Evolutionary conservation across 2,329 filamentous ascomycete genomes (phyloP).

Genomic region (Sporothrix curviconia): DNA sequence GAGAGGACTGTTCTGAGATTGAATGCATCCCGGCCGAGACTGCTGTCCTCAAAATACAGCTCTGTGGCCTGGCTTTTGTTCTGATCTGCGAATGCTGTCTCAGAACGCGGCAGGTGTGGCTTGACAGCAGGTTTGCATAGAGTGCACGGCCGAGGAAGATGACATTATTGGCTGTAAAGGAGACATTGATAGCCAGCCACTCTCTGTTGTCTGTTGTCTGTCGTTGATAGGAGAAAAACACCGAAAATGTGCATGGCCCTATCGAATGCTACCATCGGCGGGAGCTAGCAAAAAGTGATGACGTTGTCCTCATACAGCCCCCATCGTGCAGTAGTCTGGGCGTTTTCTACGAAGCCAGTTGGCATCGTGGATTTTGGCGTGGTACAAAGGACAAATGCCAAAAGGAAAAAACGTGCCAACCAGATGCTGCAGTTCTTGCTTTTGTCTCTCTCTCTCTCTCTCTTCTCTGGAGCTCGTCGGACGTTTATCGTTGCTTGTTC

Average conservation of each 20-base stretch:
- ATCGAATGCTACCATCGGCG: background rate
- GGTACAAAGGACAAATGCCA: background rate
- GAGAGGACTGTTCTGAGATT: too few species aligned
- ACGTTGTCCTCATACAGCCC: conserved; percentile 3
- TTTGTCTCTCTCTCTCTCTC: background rate
- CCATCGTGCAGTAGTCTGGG: background rate
- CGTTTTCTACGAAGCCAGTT: background rate
- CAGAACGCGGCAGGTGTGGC: background rate
- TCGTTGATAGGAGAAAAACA: background rate
- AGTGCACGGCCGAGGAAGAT: background rate
- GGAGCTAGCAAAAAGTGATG: conserved; percentile 4
- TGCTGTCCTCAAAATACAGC: too few species aligned
- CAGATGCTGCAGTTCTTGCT: background rate
- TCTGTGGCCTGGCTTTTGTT: too few species aligned
- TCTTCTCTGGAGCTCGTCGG: too few species aligned
- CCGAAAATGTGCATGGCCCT: background rate
- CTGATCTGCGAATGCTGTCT: too few species aligned
- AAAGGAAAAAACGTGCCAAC: background rate
- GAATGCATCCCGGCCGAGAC: too few species aligned
- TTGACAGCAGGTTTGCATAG: background rate
- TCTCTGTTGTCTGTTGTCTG: background rate
- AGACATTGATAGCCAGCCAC: background rate
- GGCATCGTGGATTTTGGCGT: conserved; percentile 3
- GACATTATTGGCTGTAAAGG: too few species aligned
- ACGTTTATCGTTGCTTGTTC: background rate